Conservation (phyloP, 2,329 filamentous ascomycete species). For the Chalaropsis thielavioides region DNA sequence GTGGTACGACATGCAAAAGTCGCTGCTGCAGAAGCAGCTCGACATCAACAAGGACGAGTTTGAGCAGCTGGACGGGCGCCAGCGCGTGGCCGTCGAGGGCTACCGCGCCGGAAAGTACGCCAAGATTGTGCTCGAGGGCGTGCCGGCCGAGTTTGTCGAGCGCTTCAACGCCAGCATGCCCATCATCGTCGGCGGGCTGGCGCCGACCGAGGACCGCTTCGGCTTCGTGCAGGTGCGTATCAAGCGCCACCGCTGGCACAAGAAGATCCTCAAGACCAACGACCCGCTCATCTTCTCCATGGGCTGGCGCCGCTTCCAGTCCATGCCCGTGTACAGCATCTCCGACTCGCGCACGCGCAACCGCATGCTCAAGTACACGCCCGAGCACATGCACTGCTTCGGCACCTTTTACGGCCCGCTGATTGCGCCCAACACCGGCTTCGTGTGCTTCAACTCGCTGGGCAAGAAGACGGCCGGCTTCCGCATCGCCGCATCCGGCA, state of each 20-base stretch:
- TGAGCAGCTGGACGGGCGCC: conserved; percentile 68
- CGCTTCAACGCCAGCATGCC: conserved; percentile 72
- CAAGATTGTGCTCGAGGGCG: conserved; percentile 73
- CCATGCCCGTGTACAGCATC: conserved; percentile 83
- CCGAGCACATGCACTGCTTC: conserved; percentile 98
- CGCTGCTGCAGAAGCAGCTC: conserved; percentile 83
- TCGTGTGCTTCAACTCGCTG: conserved; percentile 84
- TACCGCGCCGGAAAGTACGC: conserved; percentile 87
- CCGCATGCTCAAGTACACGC: conserved; percentile 97
- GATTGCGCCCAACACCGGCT: conserved; percentile 88
- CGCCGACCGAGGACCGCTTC: conserved; percentile 86
- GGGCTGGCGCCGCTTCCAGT: conserved; percentile 91
- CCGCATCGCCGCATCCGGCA: conserved; percentile 85
- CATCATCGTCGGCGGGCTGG: conserved; percentile 79
- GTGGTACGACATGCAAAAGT: conserved; percentile 97
- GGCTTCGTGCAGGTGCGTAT: conserved; percentile 92
- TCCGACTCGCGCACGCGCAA: conserved; percentile 87
- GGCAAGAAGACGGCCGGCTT: conserved; percentile 76
- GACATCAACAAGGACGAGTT: conserved; percentile 96
- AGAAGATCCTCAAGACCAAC: conserved; percentile 96
- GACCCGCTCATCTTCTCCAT: conserved; percentile 95
- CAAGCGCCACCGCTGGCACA: conserved; percentile 97
- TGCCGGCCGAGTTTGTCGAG: conserved; percentile 78
- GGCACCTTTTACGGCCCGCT: conserved; percentile 90
- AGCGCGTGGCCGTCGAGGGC: conserved; percentile 74